Base-by-base conservation (phyloP, 2,329 filamentous ascomycete species). In the Fusarium tuaranense region DNA sequence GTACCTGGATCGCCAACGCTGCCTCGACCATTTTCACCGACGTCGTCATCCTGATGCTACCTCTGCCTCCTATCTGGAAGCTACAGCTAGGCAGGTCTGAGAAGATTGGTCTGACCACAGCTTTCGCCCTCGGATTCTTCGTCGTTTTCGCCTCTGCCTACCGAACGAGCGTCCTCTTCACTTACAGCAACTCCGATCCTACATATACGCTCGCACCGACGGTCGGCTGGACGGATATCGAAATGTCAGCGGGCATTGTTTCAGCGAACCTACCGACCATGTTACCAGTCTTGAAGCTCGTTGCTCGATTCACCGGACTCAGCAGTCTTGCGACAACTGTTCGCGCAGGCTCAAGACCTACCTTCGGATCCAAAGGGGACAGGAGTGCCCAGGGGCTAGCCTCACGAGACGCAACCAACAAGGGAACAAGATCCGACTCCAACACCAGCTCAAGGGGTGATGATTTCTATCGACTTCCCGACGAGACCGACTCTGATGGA, bases 211-310 rank as follows among this genome's bases (percentile, higher is more conserved):
- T 88, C 10, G 85, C 85, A 0, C 84, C 83, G 1, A 83, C 85
- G 0, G 83, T 85, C 6, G 85, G 83, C 63, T 88, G 87, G 87
- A 86, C 86, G 8, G 82, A 82, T 6, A 85, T 88, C 69, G 87
- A 88, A 74, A 84, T 86, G 78, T 82, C 86, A 0, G 84, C 85
- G 0, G 88, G 87, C 60, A 88, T 90, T 71, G 82, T 88, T 51
- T 88, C 87, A 0, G 88, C 88, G 8, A 88, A 87, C 71, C 84
- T 89, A 0, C 88, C 88, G 0, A 88, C 88, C 1, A 80, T 89
- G 44, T 83, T 86, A 7, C 87, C 87, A 4, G 82, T 87, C 16
- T 72, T 88, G 36, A 80, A 81, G 5, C 20, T 75, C 12, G 79
- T 85, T 9, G 80, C 84, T 4, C 82, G 85, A n/a, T 81, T 87